Evolutionary conservation across 805 yeast genomes (phyloP).

Genomic region (Sugiyamaella mastotermitis): DNA sequence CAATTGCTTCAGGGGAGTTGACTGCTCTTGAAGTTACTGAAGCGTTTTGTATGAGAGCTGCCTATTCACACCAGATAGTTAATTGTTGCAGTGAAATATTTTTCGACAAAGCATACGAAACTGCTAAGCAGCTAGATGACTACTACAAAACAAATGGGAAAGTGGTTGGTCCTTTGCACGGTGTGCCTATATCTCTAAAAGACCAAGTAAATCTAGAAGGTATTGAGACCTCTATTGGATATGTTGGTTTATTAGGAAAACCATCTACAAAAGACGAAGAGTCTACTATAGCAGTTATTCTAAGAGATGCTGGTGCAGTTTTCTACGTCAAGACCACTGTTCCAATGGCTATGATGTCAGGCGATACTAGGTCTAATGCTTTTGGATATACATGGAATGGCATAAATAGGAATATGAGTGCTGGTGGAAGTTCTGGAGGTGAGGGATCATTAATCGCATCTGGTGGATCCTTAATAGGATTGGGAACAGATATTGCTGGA

Average conservation of each 20-base stretch:
- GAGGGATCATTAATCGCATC: slow-evolving; percentile 44
- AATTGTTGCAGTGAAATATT: slow-evolving; percentile 37
- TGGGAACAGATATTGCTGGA: slow-evolving; percentile 52
- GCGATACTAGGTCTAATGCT: slow-evolving; percentile 39
- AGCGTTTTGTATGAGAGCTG: slow-evolving; percentile 54
- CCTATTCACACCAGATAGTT: slow-evolving; percentile 50
- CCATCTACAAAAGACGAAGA: slow-evolving; percentile 39
- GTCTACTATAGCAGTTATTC: slow-evolving; percentile 35
- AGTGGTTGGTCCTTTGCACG: slow-evolving; percentile 57
- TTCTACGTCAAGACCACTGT: slow-evolving; percentile 49
- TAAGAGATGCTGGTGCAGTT: slow-evolving; percentile 46
- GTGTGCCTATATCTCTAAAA: slow-evolving; percentile 59
- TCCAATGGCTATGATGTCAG: slow-evolving; percentile 46
- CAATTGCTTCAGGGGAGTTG: slow-evolving; percentile 28
- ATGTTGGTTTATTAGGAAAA: slow-evolving; percentile 41
- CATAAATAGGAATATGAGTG: slow-evolving; percentile 35
- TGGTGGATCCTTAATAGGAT: slow-evolving; percentile 46
- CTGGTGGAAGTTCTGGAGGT: slow-evolving; percentile 56
- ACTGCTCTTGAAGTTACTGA: slow-evolving; percentile 41
- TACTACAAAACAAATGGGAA: slow-evolving; percentile 42
- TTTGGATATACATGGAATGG: slow-evolving; percentile 46
- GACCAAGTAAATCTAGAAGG: slow-evolving; percentile 54
- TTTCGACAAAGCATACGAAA: slow-evolving; percentile 50
- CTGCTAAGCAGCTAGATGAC: slow-evolving; percentile 51
- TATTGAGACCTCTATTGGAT: slow-evolving; percentile 56